phyloP scores from a whole-genome alignment of 1,284 basidiomycete species.

The Anthracocystis panici-leucophaei region DNA sequence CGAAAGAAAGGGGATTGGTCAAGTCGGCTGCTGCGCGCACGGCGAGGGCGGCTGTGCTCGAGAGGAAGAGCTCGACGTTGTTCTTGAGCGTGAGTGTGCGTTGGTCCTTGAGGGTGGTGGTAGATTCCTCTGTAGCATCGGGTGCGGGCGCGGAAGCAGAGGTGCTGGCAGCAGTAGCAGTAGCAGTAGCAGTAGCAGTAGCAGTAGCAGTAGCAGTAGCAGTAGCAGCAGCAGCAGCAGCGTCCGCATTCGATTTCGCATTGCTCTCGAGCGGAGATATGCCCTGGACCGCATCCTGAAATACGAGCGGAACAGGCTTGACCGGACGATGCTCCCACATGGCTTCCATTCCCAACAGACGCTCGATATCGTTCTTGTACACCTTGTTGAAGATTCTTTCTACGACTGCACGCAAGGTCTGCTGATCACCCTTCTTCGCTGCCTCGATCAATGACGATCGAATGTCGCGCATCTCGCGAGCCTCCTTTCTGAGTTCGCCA shows the following conservation, averaged over 20 bases:
- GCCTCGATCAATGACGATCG: slow-evolving; percentile 72
- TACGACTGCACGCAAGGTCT: slow-evolving; percentile 74
- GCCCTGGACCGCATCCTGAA: slow-evolving; percentile 75
- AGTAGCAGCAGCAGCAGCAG: neutral
- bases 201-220: neutral
- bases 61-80: slow-evolving; percentile 60
- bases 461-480: slow-evolving; percentile 85
- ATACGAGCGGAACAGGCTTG: slow-evolving; percentile 86
- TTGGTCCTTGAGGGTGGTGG: slow-evolving; percentile 56
- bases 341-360: slow-evolving; percentile 92
- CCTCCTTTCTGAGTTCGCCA: slow-evolving; percentile 86
- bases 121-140: neutral
- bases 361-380: slow-evolving; percentile 87
- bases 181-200: neutral
- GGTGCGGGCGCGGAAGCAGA: neutral
- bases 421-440: slow-evolving; percentile 18
- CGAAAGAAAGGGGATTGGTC: slow-evolving; percentile 80
- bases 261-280: neutral
- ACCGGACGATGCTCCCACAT: slow-evolving; percentile 90
- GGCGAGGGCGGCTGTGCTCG: slow-evolving; percentile 82
- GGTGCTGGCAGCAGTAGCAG: slow-evolving; percentile 3
- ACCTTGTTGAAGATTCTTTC: slow-evolving; percentile 88
- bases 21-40: slow-evolving; percentile 80
- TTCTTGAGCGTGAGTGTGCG: slow-evolving; percentile 55
- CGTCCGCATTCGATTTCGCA: neutral